These are phyloP conservation scores for Colletotrichum sp. DNA, from an alignment of 2,329 filamentous ascomycete genomes.

Conservation along the genomic window DNA sequence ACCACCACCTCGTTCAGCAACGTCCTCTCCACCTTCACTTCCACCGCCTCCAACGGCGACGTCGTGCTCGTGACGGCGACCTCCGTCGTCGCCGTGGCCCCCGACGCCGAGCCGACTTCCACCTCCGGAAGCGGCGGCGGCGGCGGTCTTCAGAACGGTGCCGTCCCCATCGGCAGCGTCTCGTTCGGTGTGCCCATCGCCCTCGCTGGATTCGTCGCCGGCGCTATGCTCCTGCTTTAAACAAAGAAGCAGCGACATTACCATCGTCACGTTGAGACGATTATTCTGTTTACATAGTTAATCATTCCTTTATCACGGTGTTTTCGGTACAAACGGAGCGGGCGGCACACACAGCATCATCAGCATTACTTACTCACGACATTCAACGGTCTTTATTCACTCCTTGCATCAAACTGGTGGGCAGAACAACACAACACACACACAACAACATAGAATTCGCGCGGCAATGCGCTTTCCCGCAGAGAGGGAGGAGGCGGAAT, in stretches of 20 bases:
- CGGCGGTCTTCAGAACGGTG: slow-evolving; percentile 43
- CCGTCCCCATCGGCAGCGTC: slow-evolving; percentile 26
- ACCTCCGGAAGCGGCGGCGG: slow-evolving; percentile 20
- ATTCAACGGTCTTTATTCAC: slow-evolving; percentile 21
- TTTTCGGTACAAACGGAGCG: not conserved
- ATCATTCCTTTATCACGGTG: slow-evolving; percentile 1
- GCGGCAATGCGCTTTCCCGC: not conserved
- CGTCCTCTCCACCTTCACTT: slow-evolving; percentile 47
- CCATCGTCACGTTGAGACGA: not conserved
- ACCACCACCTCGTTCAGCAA: slow-evolving; percentile 38
- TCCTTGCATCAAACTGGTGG: slow-evolving; percentile 19
- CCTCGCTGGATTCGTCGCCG: slow-evolving; percentile 30
- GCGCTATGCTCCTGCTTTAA: slow-evolving; percentile 15
- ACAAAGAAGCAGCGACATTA: not conserved
- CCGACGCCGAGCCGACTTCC: slow-evolving; percentile 33
- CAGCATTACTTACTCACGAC: slow-evolving; percentile 20
- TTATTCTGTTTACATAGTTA: slow-evolving; percentile 6
- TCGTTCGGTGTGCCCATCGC: slow-evolving; percentile 21
- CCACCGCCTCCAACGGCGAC: slow-evolving; percentile 48
- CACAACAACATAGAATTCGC: slow-evolving; percentile 6
- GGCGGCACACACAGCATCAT: slow-evolving; percentile 9
- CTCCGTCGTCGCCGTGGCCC: slow-evolving; percentile 50
- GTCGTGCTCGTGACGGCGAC: slow-evolving; percentile 54
- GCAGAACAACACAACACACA: not conserved
- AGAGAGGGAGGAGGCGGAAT: not conserved